Base-by-base conservation (phyloP, 495 filamentous ascomycete genomes). In the Sordaria brevicollis region DNA sequence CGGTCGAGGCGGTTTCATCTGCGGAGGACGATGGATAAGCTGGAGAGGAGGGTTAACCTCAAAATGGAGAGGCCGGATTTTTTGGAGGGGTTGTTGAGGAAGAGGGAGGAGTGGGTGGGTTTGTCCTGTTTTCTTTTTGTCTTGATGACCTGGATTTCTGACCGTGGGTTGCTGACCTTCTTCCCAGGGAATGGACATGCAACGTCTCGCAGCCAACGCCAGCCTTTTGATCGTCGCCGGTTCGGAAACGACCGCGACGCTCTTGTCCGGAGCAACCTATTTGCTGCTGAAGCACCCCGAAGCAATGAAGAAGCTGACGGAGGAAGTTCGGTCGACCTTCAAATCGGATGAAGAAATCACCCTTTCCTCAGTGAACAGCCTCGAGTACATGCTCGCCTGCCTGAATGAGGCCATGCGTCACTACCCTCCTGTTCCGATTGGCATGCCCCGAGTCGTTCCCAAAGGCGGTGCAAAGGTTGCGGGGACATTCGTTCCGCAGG, bases 241-340 rank as follows among this genome's bases (percentile, higher is more conserved):
- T 0, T 84, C 82, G 1, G 87, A 89, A 70, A 88, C 87, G 6
- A 86, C 86, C 1, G 85, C 87, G 1, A 85, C 86, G 0, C 33
- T 81, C 3, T 74, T 90, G 31, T 72, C 75, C 5, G 81, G 80
- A 5, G 74, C 77, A 3, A 82, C 82, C 1, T 89, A 83, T 69
- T 79, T 82, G 38, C 78, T 89, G 3, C 75, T 85, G 5, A 79
- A 70, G 15, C 76, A 85, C 54, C 84, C 81, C 1, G 71, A 75
- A 0, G 74, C 71, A 1, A 77, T 86, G 62, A 68, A 74, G 15
- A 80, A 77, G 54, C 78, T 88, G 9, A 72, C 78, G 0, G 57
- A 71, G 1, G 87, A 89, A 71, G 82, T 90, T 15, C 81, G 84
- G 4, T 70, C 74, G 5, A 66, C 79, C 1, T 90, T 89, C 73